Evolutionary conservation across 2,329 filamentous ascomycete genomes (phyloP).

Genomic region (Monosporascus cannonballus): DNA sequence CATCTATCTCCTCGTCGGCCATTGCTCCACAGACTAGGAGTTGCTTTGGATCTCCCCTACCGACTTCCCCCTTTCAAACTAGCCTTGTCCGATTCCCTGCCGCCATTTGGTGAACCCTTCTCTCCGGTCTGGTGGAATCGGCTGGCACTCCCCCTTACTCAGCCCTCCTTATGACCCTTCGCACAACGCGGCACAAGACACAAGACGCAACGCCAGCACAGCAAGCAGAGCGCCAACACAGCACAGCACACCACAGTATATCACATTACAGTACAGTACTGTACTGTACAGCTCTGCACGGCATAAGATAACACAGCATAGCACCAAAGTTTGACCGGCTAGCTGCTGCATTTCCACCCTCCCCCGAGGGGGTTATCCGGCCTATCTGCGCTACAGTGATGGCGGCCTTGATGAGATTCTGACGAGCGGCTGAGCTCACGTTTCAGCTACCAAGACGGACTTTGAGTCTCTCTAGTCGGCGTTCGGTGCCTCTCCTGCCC

Average conservation of each 20-base stretch:
- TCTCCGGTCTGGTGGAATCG: neutral
- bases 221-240: neutral
- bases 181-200: conserved; percentile 2
- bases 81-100: conserved; percentile 13
- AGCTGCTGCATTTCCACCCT: neutral
- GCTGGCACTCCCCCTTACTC: conserved; percentile 7
- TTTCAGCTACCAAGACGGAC: neutral
- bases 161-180: conserved; percentile 3
- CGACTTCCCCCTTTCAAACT: conserved; percentile 14
- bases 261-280: conserved; percentile 4
- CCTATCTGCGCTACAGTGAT: conserved; percentile 24
- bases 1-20: conserved; percentile 15
- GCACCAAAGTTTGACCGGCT: neutral
- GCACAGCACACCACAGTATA: conserved; percentile 5
- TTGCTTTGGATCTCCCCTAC: conserved; percentile 16
- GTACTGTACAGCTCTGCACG: conserved; percentile 8
- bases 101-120: conserved; percentile 7
- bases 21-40: conserved; percentile 19
- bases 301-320: conserved; percentile 9
- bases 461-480: neutral
- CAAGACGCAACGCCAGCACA: neutral
- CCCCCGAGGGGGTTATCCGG: conserved; percentile 10
- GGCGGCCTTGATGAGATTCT: conserved; percentile 25
- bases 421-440: conserved; percentile 15
- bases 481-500: neutral